Evolutionary conservation across 2,329 filamentous ascomycete species (phyloP).

Genomic region (Alternaria gansuensis): DNA sequence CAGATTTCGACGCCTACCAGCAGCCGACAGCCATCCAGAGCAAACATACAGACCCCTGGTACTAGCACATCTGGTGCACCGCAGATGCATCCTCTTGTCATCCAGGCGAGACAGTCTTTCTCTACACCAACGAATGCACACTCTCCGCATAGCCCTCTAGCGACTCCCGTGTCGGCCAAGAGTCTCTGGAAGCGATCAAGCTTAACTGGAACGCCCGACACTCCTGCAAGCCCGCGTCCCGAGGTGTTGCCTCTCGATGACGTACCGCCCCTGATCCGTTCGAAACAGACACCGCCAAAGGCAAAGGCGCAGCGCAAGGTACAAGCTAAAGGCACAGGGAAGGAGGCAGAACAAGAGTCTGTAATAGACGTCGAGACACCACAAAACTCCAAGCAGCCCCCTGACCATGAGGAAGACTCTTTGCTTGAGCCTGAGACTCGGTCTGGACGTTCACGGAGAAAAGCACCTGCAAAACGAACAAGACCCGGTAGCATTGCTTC

Average conservation of each 20-base stretch:
- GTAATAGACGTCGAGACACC: slow-evolving; percentile 27
- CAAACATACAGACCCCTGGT: slow-evolving; percentile 28
- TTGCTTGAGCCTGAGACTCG: slow-evolving; percentile 40
- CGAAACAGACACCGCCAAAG: slow-evolving; percentile 35
- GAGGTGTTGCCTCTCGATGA: slow-evolving; percentile 44
- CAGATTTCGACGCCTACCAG: slow-evolving; percentile 43
- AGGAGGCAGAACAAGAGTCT: slow-evolving; percentile 32
- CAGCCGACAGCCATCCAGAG: slow-evolving; percentile 27
- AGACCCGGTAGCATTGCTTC: slow-evolving; percentile 57
- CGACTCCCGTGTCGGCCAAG: slow-evolving; percentile 44
- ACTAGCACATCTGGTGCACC: slow-evolving; percentile 28
- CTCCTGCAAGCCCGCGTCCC: slow-evolving; percentile 36
- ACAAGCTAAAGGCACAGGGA: slow-evolving; percentile 39
- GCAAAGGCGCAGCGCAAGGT: slow-evolving; percentile 38
- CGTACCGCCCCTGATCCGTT: slow-evolving; percentile 24
- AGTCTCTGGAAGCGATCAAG: slow-evolving; percentile 43
- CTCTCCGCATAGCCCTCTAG: slow-evolving; percentile 38
- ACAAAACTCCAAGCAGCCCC: slow-evolving; percentile 23
- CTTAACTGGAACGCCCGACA: slow-evolving; percentile 25
- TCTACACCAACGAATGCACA: slow-evolving; percentile 40
- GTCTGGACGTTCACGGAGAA: slow-evolving; percentile 45
- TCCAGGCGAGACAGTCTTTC: slow-evolving; percentile 35
- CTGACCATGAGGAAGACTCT: slow-evolving; percentile 37
- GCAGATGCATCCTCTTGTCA: slow-evolving; percentile 38
- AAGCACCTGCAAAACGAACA: slow-evolving; percentile 38